A percentile compares a stretch with the other conserved stretches of the same genome.
These are phyloP conservation scores for Aspergillus ochraceoroseus DNA, from an alignment of 2,329 filamentous ascomycete genomes.

Conservation along the genomic window DNA sequence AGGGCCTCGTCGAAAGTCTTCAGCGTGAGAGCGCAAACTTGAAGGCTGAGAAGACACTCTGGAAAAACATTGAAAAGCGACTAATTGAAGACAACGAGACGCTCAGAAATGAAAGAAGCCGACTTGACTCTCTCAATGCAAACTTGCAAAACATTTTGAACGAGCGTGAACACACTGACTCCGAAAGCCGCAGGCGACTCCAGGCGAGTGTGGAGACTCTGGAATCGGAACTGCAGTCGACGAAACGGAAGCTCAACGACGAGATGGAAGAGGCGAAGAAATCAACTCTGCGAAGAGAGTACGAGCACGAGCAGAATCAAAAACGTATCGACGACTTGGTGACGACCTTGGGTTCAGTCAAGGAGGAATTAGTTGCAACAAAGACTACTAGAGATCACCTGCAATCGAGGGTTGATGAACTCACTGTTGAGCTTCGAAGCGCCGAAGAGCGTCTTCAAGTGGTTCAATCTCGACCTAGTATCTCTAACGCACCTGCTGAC, in stretches of 20 bases:
- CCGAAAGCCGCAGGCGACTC: slow-evolving; percentile 73
- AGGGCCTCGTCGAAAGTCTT: slow-evolving; percentile 75
- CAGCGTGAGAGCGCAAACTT: slow-evolving; percentile 87
- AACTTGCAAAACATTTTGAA: slow-evolving; percentile 87
- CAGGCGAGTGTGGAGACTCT: slow-evolving; percentile 72
- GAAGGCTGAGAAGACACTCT: slow-evolving; percentile 89
- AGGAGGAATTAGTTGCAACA: slow-evolving; percentile 77
- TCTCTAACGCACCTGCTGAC: slow-evolving; percentile 49
- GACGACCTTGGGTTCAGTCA: slow-evolving; percentile 68
- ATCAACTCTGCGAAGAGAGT: slow-evolving; percentile 76
- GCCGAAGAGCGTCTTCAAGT: slow-evolving; percentile 82
- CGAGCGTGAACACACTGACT: slow-evolving; percentile 79
- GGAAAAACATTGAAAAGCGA: slow-evolving; percentile 87
- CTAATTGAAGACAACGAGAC: slow-evolving; percentile 82
- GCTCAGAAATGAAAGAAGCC: slow-evolving; percentile 74
- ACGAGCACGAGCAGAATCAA: slow-evolving; percentile 79
- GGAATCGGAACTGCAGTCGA: slow-evolving; percentile 70
- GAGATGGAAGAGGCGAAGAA: slow-evolving; percentile 84
- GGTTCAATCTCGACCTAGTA: slow-evolving; percentile 71
- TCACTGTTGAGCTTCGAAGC: slow-evolving; percentile 79
- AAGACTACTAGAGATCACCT: slow-evolving; percentile 89
- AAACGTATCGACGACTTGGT: slow-evolving; percentile 91
- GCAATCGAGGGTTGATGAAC: slow-evolving; percentile 79
- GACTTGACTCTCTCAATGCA: slow-evolving; percentile 74
- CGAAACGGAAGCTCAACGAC: slow-evolving; percentile 76